Base-by-base conservation (phyloP, 345 rosid species). In the Linum trigynum region DNA sequence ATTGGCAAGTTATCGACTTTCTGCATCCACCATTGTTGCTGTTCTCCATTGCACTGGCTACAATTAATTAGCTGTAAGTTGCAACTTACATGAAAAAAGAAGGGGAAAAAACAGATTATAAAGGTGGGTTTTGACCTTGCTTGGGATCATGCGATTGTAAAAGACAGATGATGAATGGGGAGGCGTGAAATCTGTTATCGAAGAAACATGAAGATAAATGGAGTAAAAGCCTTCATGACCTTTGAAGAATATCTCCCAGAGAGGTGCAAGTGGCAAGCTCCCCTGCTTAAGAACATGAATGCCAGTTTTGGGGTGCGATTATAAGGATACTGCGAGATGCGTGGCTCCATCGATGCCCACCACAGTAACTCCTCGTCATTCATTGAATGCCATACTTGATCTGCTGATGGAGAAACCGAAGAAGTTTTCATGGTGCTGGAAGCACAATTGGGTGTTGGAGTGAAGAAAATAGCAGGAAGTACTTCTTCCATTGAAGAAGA, bases 201-300 rank as follows among this genome's bases (percentile, higher is more conserved):
- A 10, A 2, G 61, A 37, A 32, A 17, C 38, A 23, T 57, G 61
- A 37, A 57, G 9, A 37, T 57, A 57, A 2, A 57, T 57, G 8
- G 61, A 57, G 38, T 57, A 57, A 12, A 17, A 37, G 6, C 32
- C 16, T 37, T 57, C 23, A 10, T 57, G 61, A 23, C 61, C 61
- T 37, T 57, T 57, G 38, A 57, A 32, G 38, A 57, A 57, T 38
- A 57, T 12, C 38, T 57, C 61, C 61, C 61, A 57, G 3, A 57
- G 23, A 2, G 61, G 61, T n/a, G 61, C 61, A 7, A 57, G 38
- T n/a, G 61, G 61, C 32, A 23, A 37, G 3, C 12, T 57, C 38
- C 61, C 38, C 23, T 57, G 61, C 5, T 57, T 10, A 57, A 57
- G 61, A 57, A 57, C 61, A 57, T 57, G 61, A 57, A 57, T 3